Evolutionary conservation across 1,139 yeast species (phyloP).

Genomic region (Kluyveromyces sp.): DNA sequence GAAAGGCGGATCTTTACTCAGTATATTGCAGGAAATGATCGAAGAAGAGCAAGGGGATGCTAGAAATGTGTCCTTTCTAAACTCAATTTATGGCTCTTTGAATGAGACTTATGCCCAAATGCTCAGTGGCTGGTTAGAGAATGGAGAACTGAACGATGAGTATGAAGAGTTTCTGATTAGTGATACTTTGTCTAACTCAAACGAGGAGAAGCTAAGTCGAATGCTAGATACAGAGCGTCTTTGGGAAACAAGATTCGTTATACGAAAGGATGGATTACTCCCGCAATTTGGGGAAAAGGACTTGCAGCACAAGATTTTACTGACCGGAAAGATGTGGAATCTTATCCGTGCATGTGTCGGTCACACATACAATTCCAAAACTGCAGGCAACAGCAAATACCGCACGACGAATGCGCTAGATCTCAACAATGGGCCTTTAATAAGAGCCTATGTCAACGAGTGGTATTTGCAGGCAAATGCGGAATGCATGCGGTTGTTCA

Average conservation of each 20-base stretch:
- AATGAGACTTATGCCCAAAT: constrained; percentile 60
- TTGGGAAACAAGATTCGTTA: constrained; percentile 80
- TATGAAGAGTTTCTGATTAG: constrained; percentile 76
- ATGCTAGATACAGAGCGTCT: constrained; percentile 57
- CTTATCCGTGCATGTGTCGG: constrained; percentile 36
- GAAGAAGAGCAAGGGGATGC: constrained; percentile 61
- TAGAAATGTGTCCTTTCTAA: constrained; percentile 46
- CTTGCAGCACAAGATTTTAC: constrained; percentile 46
- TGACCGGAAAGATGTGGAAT: constrained; percentile 81
- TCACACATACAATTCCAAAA: not conserved
- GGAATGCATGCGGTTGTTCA: constrained; percentile 49
- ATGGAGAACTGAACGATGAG: constrained; percentile 73
- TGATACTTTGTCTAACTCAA: constrained; percentile 27
- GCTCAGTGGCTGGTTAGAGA: constrained; percentile 70
- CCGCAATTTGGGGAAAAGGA: constrained; percentile 43
- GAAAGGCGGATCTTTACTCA: constrained; percentile 63
- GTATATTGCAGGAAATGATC: constrained; percentile 53
- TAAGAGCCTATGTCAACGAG: constrained; percentile 50
- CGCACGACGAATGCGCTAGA: constrained; percentile 3
- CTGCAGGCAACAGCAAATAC: constrained; percentile 7
- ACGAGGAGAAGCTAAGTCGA: constrained; percentile 21
- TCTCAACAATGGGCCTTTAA: constrained; percentile 48
- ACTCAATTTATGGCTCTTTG: constrained; percentile 47
- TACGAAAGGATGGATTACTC: constrained; percentile 70
- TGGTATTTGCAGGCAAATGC: constrained; percentile 68